Base-by-base conservation (phyloP, 2,329 filamentous ascomycete genomes). In the Ophiostoma himal-ulmi region DNA sequence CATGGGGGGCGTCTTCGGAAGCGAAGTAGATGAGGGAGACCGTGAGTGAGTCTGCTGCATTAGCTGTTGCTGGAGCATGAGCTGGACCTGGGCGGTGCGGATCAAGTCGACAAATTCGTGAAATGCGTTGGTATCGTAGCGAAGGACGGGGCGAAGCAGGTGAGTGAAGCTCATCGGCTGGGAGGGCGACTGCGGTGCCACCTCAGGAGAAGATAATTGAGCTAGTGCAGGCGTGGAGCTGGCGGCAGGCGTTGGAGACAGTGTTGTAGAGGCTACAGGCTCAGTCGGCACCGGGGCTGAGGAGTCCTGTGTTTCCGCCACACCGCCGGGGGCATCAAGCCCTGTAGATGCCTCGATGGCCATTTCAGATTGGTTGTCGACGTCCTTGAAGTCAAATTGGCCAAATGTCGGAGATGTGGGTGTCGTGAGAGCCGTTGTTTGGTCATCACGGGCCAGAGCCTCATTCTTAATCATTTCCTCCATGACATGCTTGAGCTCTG, bases 401-500 rank as follows among this genome's bases (percentile, higher is more conserved):
- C 87, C 88, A 68, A 90, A 82, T 10, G 89, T 90, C 0, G 94
- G 94, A 1, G 94, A 97, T 0, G 92, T 92, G 1, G 93, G 93
- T 10, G 91, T 86, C 11, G 92, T 91, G n/a, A 88, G 85, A 70
- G 86, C 87, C 64, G 84, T 88, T 74, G 87, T 84, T 74, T 87
- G 84, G 74, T 96, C 91, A 74, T 95, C 91, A 22, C 72, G 68
- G 3, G 68, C 52, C 20, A 48, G 11, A 3, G 67, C 36, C 48
- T 70, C 68, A 86, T 92, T 88, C 14, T 87, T 83, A 34, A 85
- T 86, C 88, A 97, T 92, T 75, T 90, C 89, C 80, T 97, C 93
- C 88, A 99, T 92, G 73, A 97, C 93, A 26, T 87, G 84, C 80
- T 99, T 99, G 73, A 99, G 86, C 79, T 98, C 92, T 2, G 91